These are phyloP conservation scores for Phaffia australis DNA, from an alignment of 768 basidiomycete genomes.

Conservation along the genomic window DNA sequence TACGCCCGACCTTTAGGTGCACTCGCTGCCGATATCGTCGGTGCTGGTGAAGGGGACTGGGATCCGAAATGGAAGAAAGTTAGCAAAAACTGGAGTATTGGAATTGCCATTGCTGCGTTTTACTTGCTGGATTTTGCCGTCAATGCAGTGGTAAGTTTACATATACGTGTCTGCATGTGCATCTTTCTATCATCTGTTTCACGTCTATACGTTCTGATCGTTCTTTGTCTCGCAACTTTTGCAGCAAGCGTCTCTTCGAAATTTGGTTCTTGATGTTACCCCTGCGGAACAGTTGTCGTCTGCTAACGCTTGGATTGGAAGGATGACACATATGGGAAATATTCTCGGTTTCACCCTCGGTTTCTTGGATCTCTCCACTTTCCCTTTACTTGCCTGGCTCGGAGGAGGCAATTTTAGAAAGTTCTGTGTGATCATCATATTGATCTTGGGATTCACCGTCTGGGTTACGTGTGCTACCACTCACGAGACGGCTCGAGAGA, in stretches of 20 bases:
- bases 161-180: conserved; percentile 37
- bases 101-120: conserved; percentile 76
- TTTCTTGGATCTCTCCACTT: conserved; percentile 71
- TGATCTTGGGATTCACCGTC: conserved; percentile 68
- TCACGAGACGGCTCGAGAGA: conserved; percentile 50
- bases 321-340: conserved; percentile 90
- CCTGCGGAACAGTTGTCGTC: conserved; percentile 78
- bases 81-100: conserved; percentile 60
- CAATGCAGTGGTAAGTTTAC: conserved; percentile 53
- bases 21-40: conserved; percentile 64
- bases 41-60: conserved; percentile 72
- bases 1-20: conserved; percentile 65
- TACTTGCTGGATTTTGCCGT: conserved; percentile 95
- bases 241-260: conserved; percentile 26
- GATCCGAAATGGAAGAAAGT: conserved; percentile 58
- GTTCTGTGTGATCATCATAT: conserved; percentile 75
- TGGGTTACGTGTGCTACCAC: conserved; percentile 79
- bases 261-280: conserved; percentile 76
- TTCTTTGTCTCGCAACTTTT: neutral
- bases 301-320: conserved; percentile 59
- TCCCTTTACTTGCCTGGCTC: conserved; percentile 65
- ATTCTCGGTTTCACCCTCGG: conserved; percentile 84
- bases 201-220: conserved; percentile 52
- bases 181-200: conserved; percentile 11
- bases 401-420: conserved; percentile 93